Conservation (phyloP, 1,284 basidiomycete genomes). For the Cystobasidiaceae sp. region DNA sequence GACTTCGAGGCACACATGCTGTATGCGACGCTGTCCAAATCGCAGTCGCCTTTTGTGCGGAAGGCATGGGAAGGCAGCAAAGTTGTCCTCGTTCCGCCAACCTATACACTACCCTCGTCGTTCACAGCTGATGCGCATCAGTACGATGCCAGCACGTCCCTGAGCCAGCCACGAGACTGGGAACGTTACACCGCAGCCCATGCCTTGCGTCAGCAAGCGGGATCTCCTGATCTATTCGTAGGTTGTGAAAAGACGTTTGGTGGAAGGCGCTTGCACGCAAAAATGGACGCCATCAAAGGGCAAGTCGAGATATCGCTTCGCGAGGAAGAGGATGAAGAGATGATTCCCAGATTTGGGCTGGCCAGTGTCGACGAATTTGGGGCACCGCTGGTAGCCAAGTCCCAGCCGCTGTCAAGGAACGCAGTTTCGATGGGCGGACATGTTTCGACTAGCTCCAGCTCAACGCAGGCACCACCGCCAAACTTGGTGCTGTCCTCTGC, state of each 20-base stretch:
- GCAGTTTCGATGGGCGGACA: too few species aligned
- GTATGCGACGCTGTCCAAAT: slow-evolving; percentile 33
- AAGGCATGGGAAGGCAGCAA: slow-evolving; percentile 35
- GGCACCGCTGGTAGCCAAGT: too few species aligned
- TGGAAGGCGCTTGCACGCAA: slow-evolving; percentile 12
- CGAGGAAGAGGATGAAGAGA: too few species aligned
- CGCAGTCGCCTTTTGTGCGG: slow-evolving; percentile 34
- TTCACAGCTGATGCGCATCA: slow-evolving; percentile 5
- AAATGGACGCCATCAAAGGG: neutral
- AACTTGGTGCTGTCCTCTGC: slow-evolving; percentile 7
- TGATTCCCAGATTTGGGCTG: too few species aligned
- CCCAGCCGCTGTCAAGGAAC: neutral
- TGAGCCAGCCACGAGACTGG: neutral
- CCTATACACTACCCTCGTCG: slow-evolving; percentile 30
- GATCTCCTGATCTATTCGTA: slow-evolving; percentile 20
- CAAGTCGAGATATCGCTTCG: slow-evolving; percentile 12
- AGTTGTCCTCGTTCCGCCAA: slow-evolving; percentile 33
- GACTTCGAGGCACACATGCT: slow-evolving; percentile 33
- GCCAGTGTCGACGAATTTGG: too few species aligned
- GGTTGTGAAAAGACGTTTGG: slow-evolving; percentile 9
- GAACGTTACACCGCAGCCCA: slow-evolving; percentile 21
- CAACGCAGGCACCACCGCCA: neutral
- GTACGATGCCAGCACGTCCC: neutral
- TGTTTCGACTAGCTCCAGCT: neutral
- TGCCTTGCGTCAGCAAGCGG: slow-evolving; percentile 14